A percentile compares a stretch with the other conserved stretches of the same genome.
Conservation (phyloP, 1,139 yeast genomes). For the Pichia sp. region DNA sequence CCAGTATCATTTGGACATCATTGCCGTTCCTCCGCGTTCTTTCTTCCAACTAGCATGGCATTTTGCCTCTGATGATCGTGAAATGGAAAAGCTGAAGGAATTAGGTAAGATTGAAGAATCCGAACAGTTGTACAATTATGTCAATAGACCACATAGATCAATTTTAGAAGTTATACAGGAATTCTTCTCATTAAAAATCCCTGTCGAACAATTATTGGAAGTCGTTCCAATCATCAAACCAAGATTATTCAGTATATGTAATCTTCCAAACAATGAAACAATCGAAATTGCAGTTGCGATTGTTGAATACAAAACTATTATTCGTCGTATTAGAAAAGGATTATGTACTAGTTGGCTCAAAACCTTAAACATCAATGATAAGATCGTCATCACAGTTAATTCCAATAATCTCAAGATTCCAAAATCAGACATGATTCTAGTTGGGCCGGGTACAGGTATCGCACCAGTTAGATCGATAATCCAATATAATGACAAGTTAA, state of each 20-base stretch:
- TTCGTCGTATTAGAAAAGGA: conserved; percentile 75
- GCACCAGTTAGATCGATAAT: conserved; percentile 83
- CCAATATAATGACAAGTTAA: conserved; percentile 32
- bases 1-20: conserved; percentile 77
- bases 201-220: conserved; percentile 72
- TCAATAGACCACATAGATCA: conserved; percentile 88
- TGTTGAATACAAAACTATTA: conserved; percentile 82
- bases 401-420: conserved; percentile 42
- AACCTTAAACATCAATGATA: conserved; percentile 45
- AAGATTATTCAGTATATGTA: conserved; percentile 80
- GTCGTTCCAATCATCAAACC: conserved; percentile 78
- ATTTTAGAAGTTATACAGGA: conserved; percentile 81
- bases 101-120: conserved; percentile 70
- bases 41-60: conserved; percentile 73
- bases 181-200: conserved; percentile 70
- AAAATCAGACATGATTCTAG: conserved; percentile 46
- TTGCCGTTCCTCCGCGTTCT: conserved; percentile 79
- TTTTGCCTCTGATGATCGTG: conserved; percentile 69
- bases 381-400: conserved; percentile 55
- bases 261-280: conserved; percentile 41
- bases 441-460: conserved; percentile 91
- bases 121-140: conserved; percentile 84
- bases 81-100: conserved; percentile 71
- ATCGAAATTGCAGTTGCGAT: conserved; percentile 75
- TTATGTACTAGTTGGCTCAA: conserved; percentile 80